phyloP scores from a whole-genome alignment of 2,329 filamentous ascomycete species.

The Hymenoscyphus occultus region DNA sequence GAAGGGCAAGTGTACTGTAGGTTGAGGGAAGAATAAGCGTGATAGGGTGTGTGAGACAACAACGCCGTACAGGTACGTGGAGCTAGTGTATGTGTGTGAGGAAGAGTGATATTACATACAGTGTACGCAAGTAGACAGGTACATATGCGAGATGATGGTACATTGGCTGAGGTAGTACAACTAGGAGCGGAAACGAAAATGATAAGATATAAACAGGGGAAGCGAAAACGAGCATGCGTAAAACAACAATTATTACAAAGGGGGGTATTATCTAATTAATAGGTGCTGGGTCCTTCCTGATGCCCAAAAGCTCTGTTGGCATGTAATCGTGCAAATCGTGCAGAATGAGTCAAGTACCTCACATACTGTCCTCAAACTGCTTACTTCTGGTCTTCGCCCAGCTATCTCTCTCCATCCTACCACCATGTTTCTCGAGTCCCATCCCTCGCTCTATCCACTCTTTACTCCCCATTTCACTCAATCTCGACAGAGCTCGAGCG shows the following conservation, averaged over 20 bases:
- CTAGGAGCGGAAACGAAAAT: not conserved
- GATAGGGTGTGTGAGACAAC: too few species aligned
- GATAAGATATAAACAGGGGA: not conserved
- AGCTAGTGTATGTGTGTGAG: too few species aligned
- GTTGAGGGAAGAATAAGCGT: too few species aligned
- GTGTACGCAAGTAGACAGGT: not conserved
- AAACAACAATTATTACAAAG: not conserved
- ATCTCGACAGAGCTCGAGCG: slow-evolving; percentile 76
- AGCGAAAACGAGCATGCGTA: not conserved
- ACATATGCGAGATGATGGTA: not conserved
- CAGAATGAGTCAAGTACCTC: slow-evolving; percentile 7
- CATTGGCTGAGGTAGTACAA: not conserved
- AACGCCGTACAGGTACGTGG: too few species aligned
- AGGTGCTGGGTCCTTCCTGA: not conserved
- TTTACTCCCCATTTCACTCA: slow-evolving; percentile 89
- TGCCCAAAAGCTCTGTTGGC: not conserved
- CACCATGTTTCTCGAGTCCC: slow-evolving; percentile 43
- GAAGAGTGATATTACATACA: too few species aligned
- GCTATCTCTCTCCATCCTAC: slow-evolving; percentile 44
- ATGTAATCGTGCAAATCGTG: slow-evolving; percentile 4
- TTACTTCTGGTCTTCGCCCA: slow-evolving; percentile 48
- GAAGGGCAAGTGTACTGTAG: too few species aligned
- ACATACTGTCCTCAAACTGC: slow-evolving; percentile 47
- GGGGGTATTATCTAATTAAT: not conserved
- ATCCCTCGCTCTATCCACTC: slow-evolving; percentile 88